These are phyloP conservation scores for Soucietia sequanensis DNA, from an alignment of 805 yeast species.

Conservation along the genomic window DNA sequence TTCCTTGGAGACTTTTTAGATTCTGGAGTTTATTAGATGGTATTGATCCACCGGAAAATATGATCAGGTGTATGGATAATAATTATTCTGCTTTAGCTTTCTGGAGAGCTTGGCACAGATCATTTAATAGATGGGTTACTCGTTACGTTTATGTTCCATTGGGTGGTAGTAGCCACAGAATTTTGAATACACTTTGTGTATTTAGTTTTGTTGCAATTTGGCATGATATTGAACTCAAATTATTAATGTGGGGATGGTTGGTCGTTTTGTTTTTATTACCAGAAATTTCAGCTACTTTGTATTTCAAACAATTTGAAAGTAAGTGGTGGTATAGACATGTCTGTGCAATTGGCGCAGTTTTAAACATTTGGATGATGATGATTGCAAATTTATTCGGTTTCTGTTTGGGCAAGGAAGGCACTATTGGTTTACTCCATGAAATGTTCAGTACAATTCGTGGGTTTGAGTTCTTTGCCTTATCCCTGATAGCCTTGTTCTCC, in stretches of 20 bases:
- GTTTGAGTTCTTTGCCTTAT: constrained; percentile 54
- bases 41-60: constrained; percentile 95
- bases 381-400: constrained; percentile 93
- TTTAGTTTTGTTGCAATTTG: constrained; percentile 95
- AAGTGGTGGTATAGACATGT: constrained; percentile 74
- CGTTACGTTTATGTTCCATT: constrained; percentile 88
- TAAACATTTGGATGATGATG: constrained; percentile 97
- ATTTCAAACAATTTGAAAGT: constrained; percentile 38
- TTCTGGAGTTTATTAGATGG: constrained; percentile 92
- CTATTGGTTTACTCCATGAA: constrained; percentile 58
- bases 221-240: constrained; percentile 92
- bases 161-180: constrained; percentile 76
- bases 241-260: constrained; percentile 95
- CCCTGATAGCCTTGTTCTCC: constrained; percentile 69
- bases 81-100: constrained; percentile 92
- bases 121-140: constrained; percentile 86
- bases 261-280: constrained; percentile 85
- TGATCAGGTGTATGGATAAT: constrained; percentile 94
- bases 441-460: constrained; percentile 76
- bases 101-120: constrained; percentile 99
- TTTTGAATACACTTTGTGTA: constrained; percentile 77
- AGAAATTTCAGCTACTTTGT: constrained; percentile 64
- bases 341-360: constrained; percentile 85
- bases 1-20: constrained; percentile 96
- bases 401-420: constrained; percentile 89